Evolutionary conservation across 345 rosid species (phyloP), one percentile per base, ranked within the genome.

Genomic region (Gossypium stocksii): DNA sequence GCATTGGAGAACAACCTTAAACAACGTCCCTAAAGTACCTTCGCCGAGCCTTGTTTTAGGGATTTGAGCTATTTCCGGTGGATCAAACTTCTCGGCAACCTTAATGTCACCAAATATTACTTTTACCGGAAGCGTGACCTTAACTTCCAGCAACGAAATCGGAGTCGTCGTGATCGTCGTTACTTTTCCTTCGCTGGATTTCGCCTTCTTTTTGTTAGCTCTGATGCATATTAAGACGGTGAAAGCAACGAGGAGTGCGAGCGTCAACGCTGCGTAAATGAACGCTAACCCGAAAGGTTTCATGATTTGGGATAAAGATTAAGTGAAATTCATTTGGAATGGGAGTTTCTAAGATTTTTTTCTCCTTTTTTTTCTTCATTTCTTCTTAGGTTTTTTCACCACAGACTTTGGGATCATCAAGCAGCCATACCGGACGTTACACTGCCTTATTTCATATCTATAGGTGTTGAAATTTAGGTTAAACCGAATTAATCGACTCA

Each of bases 41-140:
- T 83, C 83, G 46, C 86, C 86, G 1, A 83, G 78, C 80, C 79
- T 64, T 4, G 57, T 67, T 74, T 80, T 80, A 2, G 80, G 74
- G 38, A 80, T 66, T 27, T 73, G 77, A 78, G 80, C 74, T 23
- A 83, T 52, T 14, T 73, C 82, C 45, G 72, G 41, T 6, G 73
- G 76, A 72, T 76, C 82, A 73, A 4, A 76, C n/a, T 51, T 78
- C 12, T 43, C 65, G 46, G 59, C 74, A 51, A 51, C 41, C 25
- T 12, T 49, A 53, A 45, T 52, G n/a, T 73, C 78, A 56, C 78
- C 78, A 54, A 70, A 80, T 19, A 83, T 83, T 49, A 78, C 61
- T 61, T 59, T 71, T 3, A 65, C 25, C 4, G 83, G 83, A 10
- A 80, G 72, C 44, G 82, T 70, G 45, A 83, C 82, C 78, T 73